Base-by-base conservation (phyloP, 345 rosid species). In the Eucalyptus regnans region DNA sequence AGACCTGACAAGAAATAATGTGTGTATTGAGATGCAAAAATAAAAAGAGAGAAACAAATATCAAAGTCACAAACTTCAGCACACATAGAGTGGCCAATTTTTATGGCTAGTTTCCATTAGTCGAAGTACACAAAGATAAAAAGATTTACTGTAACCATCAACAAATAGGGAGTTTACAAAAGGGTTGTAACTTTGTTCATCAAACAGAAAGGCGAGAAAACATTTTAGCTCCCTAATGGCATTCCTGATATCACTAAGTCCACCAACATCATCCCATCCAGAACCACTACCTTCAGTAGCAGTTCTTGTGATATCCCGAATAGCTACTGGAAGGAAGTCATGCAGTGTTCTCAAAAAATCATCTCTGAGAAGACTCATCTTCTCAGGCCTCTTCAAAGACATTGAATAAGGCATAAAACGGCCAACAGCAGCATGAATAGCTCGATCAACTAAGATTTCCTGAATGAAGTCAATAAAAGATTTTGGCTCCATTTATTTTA, bases 231-330 rank as follows among this genome's bases (percentile, higher is more conserved):
- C 99, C 93, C 93, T 91, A 89, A 97, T 97, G 86, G 96, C 93
- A 89, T 91, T 95, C 88, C 92, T 93, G 86, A 97, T 92, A 89
- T 96, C 97, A 87, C 87, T 91, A 56, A 96, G 98, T 89, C 99
- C 99, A 87, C 99, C 99, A 91, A 97, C 96, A 89, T 96, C 99
- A 87, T 95, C 99, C 99, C 99, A 97, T 62, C 98, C 99, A 88
- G 95, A 93, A 81, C 93, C 95, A 71, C 96, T 95, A 91, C 95
- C 93, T 66, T 97, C 98, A 88, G 96, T 90, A 51, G 99, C 93
- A 90, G 96, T 90, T 92, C 94, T 96, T 87, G 98, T 96, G 91
- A 96, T 94, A 90, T 96, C 98, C 83, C 99, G 98, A 99, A 97
- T 97, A 80, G 98, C 96, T 92, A 97, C 99, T 7, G 99, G 99